Evolutionary conservation across 352 stramenopile species (phyloP).

Genomic region (Plasmopara muralis): DNA sequence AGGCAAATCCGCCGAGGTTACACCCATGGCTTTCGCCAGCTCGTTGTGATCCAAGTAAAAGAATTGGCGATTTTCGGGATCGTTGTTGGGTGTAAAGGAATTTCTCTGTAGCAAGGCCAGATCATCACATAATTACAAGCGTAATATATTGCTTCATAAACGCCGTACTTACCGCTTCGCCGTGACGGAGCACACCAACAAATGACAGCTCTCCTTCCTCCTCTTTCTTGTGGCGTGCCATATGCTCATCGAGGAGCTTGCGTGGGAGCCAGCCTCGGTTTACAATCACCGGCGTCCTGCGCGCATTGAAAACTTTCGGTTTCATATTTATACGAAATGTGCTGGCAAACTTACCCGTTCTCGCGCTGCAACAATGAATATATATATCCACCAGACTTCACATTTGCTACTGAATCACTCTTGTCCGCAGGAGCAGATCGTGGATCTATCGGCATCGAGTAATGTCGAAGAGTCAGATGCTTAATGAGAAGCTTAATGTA

Average conservation of each 20-base stretch:
- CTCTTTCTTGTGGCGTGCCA: slow-evolving; percentile 50
- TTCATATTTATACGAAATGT: not conserved
- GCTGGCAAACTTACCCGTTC: slow-evolving; percentile 32
- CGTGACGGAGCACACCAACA: slow-evolving; percentile 68
- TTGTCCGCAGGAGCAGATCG: slow-evolving; percentile 73
- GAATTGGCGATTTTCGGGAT: slow-evolving; percentile 64
- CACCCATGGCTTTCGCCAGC: slow-evolving; percentile 66
- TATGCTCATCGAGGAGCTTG: slow-evolving; percentile 69
- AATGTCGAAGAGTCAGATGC: slow-evolving; percentile 2
- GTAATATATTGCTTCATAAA: not conserved
- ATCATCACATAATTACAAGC: slow-evolving; percentile 2
- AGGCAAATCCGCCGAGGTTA: slow-evolving; percentile 52
- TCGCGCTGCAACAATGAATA: slow-evolving; percentile 74
- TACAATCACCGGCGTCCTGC: slow-evolving; percentile 74
- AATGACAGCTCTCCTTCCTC: slow-evolving; percentile 46
- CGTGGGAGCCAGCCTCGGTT: slow-evolving; percentile 80
- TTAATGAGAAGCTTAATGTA: not conserved
- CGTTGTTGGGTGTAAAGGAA: slow-evolving; percentile 77
- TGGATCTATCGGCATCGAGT: slow-evolving; percentile 38
- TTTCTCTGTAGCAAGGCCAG: slow-evolving; percentile 40
- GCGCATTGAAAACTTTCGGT: slow-evolving; percentile 1
- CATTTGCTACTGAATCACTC: slow-evolving; percentile 67
- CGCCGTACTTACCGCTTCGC: slow-evolving; percentile 54
- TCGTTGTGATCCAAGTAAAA: slow-evolving; percentile 81
- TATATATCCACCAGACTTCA: slow-evolving; percentile 80